phyloP scores from a whole-genome alignment of 768 basidiomycete genomes.

The Calocybe indica region DNA sequence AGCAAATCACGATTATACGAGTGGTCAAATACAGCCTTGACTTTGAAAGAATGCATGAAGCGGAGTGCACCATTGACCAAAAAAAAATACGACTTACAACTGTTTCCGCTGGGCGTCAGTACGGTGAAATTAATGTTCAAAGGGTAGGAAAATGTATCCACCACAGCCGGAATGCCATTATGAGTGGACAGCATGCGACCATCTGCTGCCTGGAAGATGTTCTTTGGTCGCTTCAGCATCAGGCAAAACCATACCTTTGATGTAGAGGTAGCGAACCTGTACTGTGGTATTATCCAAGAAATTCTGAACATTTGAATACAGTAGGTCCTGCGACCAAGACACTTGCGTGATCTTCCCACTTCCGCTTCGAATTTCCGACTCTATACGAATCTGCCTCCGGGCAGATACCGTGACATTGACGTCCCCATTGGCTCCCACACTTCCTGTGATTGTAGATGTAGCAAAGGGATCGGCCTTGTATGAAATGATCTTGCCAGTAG shows the following conservation, averaged over 20 bases:
- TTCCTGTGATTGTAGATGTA: constrained; percentile 19
- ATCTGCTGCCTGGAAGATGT: constrained; percentile 32
- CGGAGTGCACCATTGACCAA: not conserved
- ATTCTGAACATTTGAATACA: constrained; percentile 58
- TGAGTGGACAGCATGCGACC: constrained; percentile 34
- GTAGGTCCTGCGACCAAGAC: constrained; percentile 53
- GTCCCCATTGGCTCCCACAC: constrained; percentile 29
- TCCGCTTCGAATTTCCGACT: constrained; percentile 54
- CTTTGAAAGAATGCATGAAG: constrained; percentile 22
- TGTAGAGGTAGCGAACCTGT: constrained; percentile 22
- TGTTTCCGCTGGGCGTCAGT: constrained; percentile 25
- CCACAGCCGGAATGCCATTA: constrained; percentile 30
- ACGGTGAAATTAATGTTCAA: constrained; percentile 38
- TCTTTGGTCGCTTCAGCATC: constrained; percentile 17
- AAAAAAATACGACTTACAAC: constrained; percentile 23
- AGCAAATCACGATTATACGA: constrained; percentile 55
- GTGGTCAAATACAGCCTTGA: constrained; percentile 54
- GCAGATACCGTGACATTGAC: constrained; percentile 62
- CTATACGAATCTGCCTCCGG: constrained; percentile 51
- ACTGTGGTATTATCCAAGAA: constrained; percentile 42
- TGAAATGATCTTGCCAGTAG: constrained; percentile 59
- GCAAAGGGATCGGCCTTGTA: constrained; percentile 59
- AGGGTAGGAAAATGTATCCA: constrained; percentile 40
- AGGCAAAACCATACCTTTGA: not conserved
- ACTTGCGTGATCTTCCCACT: constrained; percentile 53